Conservation (phyloP, 2,329 filamentous ascomycete genomes). For the Trichoderma breve region DNA sequence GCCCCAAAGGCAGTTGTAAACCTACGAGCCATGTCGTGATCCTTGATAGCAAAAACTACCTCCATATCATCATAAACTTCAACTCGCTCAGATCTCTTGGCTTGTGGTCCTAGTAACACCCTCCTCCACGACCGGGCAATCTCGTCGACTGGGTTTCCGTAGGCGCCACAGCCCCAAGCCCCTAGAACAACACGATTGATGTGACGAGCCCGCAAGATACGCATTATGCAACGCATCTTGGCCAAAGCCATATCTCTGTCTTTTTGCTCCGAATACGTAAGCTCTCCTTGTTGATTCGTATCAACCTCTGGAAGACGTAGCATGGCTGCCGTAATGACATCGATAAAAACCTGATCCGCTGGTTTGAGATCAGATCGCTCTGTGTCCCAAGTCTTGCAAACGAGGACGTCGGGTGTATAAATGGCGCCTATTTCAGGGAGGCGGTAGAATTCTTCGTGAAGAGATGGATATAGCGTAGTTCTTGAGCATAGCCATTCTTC, state of each 20-base stretch:
- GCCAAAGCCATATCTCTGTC: slow-evolving; percentile 50
- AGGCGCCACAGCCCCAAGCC: slow-evolving; percentile 64
- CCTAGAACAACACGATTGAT: slow-evolving; percentile 54
- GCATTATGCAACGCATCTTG: slow-evolving; percentile 59
- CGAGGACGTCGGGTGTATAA: slow-evolving; percentile 57
- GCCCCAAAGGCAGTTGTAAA: slow-evolving; percentile 17
- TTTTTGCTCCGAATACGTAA: slow-evolving; percentile 41
- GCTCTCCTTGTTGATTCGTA: slow-evolving; percentile 32
- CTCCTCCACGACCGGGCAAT: slow-evolving; percentile 53
- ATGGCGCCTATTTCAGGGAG: slow-evolving; percentile 57
- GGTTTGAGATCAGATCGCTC: slow-evolving; percentile 27
- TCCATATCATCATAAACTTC: slow-evolving; percentile 16
- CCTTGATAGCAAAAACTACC: slow-evolving; percentile 18
- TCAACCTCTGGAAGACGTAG: slow-evolving; percentile 54
- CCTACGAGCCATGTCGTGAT: slow-evolving; percentile 6
- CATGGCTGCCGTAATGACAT: slow-evolving; percentile 59
- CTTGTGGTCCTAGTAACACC: slow-evolving; percentile 24
- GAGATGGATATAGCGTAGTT: slow-evolving; percentile 57
- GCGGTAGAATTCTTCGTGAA: slow-evolving; percentile 58
- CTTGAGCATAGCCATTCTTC: slow-evolving; percentile 62
- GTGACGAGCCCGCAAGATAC: slow-evolving; percentile 48
- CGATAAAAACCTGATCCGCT: slow-evolving; percentile 55
- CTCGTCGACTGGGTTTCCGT: slow-evolving; percentile 60
- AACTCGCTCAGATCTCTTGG: background rate
- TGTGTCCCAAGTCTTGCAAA: slow-evolving; percentile 46